Evolutionary conservation across 768 basidiomycete species (phyloP).

Genomic region (Leucogyrophana mollusca): DNA sequence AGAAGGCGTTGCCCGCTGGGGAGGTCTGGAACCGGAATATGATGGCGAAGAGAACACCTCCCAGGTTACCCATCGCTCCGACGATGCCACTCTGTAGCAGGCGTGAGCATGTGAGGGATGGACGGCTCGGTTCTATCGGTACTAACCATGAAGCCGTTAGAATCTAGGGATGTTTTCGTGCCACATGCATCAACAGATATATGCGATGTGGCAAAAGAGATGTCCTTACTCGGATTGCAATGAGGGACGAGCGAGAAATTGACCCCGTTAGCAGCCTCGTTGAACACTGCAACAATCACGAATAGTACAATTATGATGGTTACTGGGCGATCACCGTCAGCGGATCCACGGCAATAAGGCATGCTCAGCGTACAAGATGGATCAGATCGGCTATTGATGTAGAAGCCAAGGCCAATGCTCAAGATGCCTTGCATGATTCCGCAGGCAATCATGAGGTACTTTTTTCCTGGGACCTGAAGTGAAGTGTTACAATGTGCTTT

Average conservation of each 20-base stretch:
- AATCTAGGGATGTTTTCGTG: conserved; percentile 9
- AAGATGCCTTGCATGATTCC: conserved; percentile 46
- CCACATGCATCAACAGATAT: neutral
- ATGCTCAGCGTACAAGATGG: conserved; percentile 17
- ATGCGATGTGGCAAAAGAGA: conserved; percentile 2
- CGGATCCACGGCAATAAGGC: neutral
- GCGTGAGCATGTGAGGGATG: neutral
- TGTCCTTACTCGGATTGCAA: conserved; percentile 40
- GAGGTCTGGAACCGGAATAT: conserved; percentile 45
- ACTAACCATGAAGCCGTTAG: conserved; percentile 36
- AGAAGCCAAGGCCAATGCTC: conserved; percentile 46
- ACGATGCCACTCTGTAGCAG: conserved; percentile 34
- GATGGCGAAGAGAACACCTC: conserved; percentile 49
- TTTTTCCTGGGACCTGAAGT: conserved; percentile 39
- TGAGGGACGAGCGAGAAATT: conserved; percentile 53
- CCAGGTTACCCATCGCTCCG: conserved; percentile 38
- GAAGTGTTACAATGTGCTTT: neutral
- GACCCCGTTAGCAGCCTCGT: conserved; percentile 47
- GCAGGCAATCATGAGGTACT: conserved; percentile 41
- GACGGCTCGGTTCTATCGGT: neutral
- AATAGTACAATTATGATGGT: conserved; percentile 36
- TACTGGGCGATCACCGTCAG: conserved; percentile 14
- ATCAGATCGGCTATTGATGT: conserved; percentile 26
- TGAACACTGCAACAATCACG: conserved; percentile 36
- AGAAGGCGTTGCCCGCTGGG: conserved; percentile 41